Evolutionary conservation across 495 filamentous ascomycete species (phyloP), one percentile per base, ranked within the genome.

Genomic region (Trichoderma orchidacearum): DNA sequence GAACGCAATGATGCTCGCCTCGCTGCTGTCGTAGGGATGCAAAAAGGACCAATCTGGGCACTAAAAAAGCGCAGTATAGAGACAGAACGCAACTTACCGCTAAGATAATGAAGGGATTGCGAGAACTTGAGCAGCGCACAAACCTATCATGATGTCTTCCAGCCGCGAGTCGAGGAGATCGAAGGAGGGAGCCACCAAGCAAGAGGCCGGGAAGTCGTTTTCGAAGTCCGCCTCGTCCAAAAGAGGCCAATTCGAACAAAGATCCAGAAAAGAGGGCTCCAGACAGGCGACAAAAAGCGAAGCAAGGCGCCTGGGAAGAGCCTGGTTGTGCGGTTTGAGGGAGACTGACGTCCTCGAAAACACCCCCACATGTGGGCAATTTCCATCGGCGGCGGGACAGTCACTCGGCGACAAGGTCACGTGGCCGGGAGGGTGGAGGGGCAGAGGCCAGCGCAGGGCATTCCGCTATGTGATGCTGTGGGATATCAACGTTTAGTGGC

Each of bases 91-190:
- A 28, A 55, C 53, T 25, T 35, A 55, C 53, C 53, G 32, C 53
- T 55, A 55, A 36, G 53, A 34, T 34, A 34, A 31, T 36, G 31
- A 55, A 27, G n/a, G 29, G 25, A 29, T 30, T 53, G 35, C 31
- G 59, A 57, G 54, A 27, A 59, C 34, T 36, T 52, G n/a, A 27
- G n/a, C 9, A 25, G 30, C 30, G 31, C 30, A 34, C 53, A 55
- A 55, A 55, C 21, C 30, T 36, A 55, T 55, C 53, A 55, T 55
- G 30, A 31, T 55, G 53, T 34, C 32, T 48, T 48, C 41, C 41
- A 2, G 21, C 41, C 7, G 41, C 41, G 5, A 48, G 41, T 23
- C 41, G 41, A 48, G 41, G 41, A 48, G 4, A 23, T 48, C 41
- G 21, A 48, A 27, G 41, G 27, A 27, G 36, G 7, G 17, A 25